Evolutionary conservation across 2,329 filamentous ascomycete genomes (phyloP).

Genomic region (Microcyclospora tardicrescens): DNA sequence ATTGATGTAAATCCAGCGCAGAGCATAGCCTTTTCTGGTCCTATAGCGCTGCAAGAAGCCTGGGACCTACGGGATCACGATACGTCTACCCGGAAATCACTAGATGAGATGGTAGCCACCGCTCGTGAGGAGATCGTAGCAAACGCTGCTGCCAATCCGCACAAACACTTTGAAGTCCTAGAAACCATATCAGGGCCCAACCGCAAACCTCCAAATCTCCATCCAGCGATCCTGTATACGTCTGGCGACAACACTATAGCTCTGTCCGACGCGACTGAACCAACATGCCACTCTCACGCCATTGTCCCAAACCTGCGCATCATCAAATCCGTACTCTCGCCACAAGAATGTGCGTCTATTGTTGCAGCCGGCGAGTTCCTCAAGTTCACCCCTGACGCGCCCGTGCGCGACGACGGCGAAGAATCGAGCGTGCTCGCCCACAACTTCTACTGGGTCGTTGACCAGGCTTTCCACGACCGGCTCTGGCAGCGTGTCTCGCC

Average conservation of each 20-base stretch:
- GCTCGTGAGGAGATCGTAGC: constrained; percentile 43
- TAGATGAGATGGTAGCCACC: constrained; percentile 41
- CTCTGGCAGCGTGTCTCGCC: constrained; percentile 49
- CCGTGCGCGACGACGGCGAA: constrained; percentile 52
- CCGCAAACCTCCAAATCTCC: constrained; percentile 55
- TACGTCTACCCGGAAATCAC: constrained; percentile 25
- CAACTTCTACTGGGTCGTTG: constrained; percentile 62
- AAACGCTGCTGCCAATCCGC: constrained; percentile 23
- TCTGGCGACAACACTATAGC: constrained; percentile 44
- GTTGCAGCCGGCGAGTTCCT: constrained; percentile 54
- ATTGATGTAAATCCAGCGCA: constrained; percentile 32
- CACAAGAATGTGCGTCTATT: constrained; percentile 51
- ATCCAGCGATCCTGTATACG: constrained; percentile 53
- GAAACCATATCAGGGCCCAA: constrained; percentile 47
- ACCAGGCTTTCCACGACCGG: constrained; percentile 47
- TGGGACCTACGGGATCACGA: constrained; percentile 44
- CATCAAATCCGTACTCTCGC: constrained; percentile 46
- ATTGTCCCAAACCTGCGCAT: constrained; percentile 49
- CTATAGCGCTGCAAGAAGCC: constrained; percentile 45
- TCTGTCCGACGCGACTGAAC: constrained; percentile 33
- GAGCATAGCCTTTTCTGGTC: constrained; percentile 16
- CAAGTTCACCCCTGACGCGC: constrained; percentile 54
- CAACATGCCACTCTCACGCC: constrained; percentile 48
- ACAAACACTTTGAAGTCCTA: constrained; percentile 42
- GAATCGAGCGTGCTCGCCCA: constrained; percentile 51